Conservation (phyloP, 371 early-diverging fungal genomes). For the Syncephalis plumigaleata region DNA sequence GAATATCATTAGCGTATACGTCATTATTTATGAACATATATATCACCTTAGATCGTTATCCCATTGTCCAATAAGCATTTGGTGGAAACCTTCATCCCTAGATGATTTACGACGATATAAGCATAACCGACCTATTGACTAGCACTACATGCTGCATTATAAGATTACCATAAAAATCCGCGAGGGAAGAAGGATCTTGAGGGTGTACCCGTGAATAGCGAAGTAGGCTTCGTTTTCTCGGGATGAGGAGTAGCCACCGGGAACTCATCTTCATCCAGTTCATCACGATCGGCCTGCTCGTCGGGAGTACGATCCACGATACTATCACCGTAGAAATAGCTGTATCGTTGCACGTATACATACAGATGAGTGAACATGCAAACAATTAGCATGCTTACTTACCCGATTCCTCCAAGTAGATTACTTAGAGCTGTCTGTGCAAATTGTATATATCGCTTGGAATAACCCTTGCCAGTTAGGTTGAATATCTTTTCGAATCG, state of each 20-base stretch:
- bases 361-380: neutral
- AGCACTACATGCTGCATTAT: constrained; percentile 27
- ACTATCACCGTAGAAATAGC: constrained; percentile 34
- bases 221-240: constrained; percentile 30
- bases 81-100: constrained; percentile 91
- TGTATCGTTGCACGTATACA: constrained; percentile 1
- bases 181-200: constrained; percentile 90
- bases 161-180: constrained; percentile 90
- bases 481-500: constrained; percentile 62
- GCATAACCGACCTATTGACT: neutral
- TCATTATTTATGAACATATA: neutral
- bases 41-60: constrained; percentile 58
- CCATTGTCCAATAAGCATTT: constrained; percentile 70
- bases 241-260: constrained; percentile 21
- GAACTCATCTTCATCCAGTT: constrained; percentile 19
- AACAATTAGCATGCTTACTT: constrained; percentile 5
- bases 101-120: neutral
- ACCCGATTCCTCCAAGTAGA: constrained; percentile 84
- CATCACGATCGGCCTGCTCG: constrained; percentile 12
- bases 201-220: constrained; percentile 73
- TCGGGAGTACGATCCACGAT: constrained; percentile 27
- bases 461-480: constrained; percentile 43
- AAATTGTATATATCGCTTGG: constrained; percentile 35
- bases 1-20: neutral
- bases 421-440: constrained; percentile 64